Evolutionary conservation across 2,329 filamentous ascomycete species (phyloP).

Genomic region (Hypoxylon sp.): DNA sequence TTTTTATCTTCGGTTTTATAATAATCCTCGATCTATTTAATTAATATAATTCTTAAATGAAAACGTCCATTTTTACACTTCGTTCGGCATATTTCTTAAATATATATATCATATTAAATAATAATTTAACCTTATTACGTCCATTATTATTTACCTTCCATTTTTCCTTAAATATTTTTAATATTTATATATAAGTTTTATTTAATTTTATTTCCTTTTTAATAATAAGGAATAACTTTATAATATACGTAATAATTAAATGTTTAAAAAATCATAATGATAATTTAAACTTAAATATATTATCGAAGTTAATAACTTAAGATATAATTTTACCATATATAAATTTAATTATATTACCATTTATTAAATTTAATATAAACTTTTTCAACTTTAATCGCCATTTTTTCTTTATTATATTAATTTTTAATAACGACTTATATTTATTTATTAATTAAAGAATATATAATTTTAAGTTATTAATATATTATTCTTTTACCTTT

Average conservation of each 20-base stretch:
- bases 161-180: neutral
- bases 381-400: too few species aligned
- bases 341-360: neutral
- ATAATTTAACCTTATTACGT: neutral
- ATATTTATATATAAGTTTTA: neutral
- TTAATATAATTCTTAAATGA: neutral
- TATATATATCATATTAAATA: neutral
- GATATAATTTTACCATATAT: neutral
- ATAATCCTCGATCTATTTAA: neutral
- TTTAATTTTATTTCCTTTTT: neutral
- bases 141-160: neutral
- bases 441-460: neutral
- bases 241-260: neutral
- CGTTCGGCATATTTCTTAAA: neutral
- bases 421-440: too few species aligned
- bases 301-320: neutral
- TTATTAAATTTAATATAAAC: neutral
- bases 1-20: too few species aligned
- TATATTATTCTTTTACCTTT: neutral
- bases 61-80: neutral
- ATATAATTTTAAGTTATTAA: neutral
- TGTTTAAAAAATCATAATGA: neutral
- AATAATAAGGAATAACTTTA: neutral
- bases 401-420: neutral
- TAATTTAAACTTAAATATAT: neutral